These are phyloP conservation scores for Saccharomyces hybrid DNA, from an alignment of 1,139 yeast genomes.

Conservation along the genomic window DNA sequence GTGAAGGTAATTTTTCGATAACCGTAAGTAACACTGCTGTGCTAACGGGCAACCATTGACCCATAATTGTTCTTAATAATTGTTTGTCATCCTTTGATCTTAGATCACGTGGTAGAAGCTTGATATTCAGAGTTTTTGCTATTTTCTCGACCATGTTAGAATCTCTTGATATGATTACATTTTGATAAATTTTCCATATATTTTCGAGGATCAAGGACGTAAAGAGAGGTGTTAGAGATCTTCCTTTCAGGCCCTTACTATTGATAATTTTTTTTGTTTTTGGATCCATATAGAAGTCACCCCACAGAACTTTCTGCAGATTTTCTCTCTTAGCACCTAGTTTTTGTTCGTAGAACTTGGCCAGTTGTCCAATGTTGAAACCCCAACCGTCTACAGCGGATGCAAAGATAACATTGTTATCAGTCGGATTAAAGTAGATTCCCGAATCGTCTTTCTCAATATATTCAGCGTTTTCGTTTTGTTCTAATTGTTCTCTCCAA, in stretches of 20 bases:
- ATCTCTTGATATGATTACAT: slow-evolving; percentile 58
- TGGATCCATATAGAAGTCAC: slow-evolving; percentile 83
- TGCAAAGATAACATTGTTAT: slow-evolving; percentile 87
- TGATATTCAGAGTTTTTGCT: slow-evolving; percentile 59
- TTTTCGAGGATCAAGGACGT: slow-evolving; percentile 82
- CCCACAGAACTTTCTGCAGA: slow-evolving; percentile 89
- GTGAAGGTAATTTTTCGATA: slow-evolving; percentile 80
- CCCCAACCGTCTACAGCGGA: slow-evolving; percentile 99
- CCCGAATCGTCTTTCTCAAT: slow-evolving; percentile 77
- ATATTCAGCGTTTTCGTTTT: slow-evolving; percentile 47
- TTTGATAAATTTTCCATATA: slow-evolving; percentile 85
- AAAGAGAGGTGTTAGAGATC: slow-evolving; percentile 66
- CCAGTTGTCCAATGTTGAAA: slow-evolving; percentile 80
- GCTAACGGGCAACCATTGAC: slow-evolving; percentile 93
- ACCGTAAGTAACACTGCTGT: slow-evolving; percentile 79
- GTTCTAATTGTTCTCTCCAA: slow-evolving; percentile 63
- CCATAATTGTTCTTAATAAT: slow-evolving; percentile 61
- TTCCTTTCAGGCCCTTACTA: slow-evolving; percentile 45
- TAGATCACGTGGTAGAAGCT: slow-evolving; percentile 66
- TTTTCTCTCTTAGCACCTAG: slow-evolving; percentile 77
- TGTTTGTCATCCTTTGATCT: slow-evolving; percentile 69
- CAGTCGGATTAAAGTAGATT: slow-evolving; percentile 81
- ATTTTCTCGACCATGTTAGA: slow-evolving; percentile 69
- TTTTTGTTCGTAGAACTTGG: slow-evolving; percentile 77
- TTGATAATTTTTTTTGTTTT: slow-evolving; percentile 76